Base-by-base conservation (phyloP, 2,329 filamentous ascomycete genomes). In the Pseudogymnoascus pannorum region DNA sequence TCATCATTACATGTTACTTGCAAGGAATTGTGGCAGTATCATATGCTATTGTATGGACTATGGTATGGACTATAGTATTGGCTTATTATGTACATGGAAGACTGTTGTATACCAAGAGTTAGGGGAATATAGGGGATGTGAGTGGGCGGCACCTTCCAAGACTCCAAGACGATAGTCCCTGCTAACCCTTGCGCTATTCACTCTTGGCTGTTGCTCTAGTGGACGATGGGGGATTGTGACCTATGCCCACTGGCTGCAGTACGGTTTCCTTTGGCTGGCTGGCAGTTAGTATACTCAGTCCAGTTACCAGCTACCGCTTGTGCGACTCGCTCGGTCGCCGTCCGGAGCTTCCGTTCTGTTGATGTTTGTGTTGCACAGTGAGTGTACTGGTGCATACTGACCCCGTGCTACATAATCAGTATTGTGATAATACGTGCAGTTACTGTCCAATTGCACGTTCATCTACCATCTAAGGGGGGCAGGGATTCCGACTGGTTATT, bases 81-180 rank as follows among this genome's bases (percentile, higher is more conserved):
- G 29, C 9, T 9, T 31, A 31, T 7, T 7, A 7, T 42, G 20
- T 18, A 48, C 42, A 26, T 22, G 42, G 42, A 20, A 16, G 22
- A 5, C 6, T 12, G 14, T 26, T 12, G 40, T n/a, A n/a, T n/a
- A n/a, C n/a, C n/a, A n/a, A n/a, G n/a, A n/a, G 4, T 9, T 8
- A 36, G 8, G 38, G 9, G 35, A 3, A 16, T 9, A 5, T 40
- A 44, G 40, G 40, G 40, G 20, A 44, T 9, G 40, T 12, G 12
- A 44, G 5, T 14, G 40, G 9, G 18, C 18, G 18, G 18, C 18
- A 14, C 42, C 18, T 18, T 31, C 44, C 24, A 54, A 54, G 44
- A 31, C 26, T 20, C 48, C 48, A 54, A 54, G 48, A 54, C 26
- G 48, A 54, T 54, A 54, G 48, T 54, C 48, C 48, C 48, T 54